Conservation (phyloP, 1,139 yeast species). For the Yamadazyma diddensiae region DNA sequence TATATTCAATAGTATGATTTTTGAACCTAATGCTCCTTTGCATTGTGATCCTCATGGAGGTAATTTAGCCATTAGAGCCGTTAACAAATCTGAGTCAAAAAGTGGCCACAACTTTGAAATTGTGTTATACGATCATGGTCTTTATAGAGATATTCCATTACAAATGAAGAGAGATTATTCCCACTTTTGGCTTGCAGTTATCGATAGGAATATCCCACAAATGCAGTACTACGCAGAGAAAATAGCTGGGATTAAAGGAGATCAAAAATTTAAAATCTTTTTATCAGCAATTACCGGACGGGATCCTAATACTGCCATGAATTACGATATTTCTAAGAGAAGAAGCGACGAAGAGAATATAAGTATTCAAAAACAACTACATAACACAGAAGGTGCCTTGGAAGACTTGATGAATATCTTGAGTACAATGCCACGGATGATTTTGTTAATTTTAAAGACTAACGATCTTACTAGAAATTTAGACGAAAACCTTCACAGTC, state of each 20-base stretch:
- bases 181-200: constrained; percentile 85
- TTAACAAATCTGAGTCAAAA: constrained; percentile 18
- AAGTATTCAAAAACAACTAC: constrained; percentile 62
- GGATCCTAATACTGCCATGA: constrained; percentile 40
- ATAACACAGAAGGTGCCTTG: constrained; percentile 56
- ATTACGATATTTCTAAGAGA: constrained; percentile 48
- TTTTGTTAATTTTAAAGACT: constrained; percentile 82
- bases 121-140: constrained; percentile 89
- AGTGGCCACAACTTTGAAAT: constrained; percentile 83
- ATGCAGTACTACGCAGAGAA: constrained; percentile 73
- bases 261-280: constrained; percentile 72
- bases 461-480: constrained; percentile 88
- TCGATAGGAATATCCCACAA: constrained; percentile 61
- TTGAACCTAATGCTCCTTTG: constrained; percentile 84
- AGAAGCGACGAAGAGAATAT: constrained; percentile 57
- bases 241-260: constrained; percentile 80
- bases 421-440: constrained; percentile 79
- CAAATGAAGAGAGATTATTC: constrained; percentile 80
- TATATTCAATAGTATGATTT: constrained; percentile 91
- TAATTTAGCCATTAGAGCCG: constrained; percentile 73
- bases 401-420: constrained; percentile 78
- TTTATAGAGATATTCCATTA: constrained; percentile 80
- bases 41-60: constrained; percentile 99
- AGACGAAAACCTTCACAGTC: constrained; percentile 79
- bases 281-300: constrained; percentile 96